Evolutionary conservation across 352 stramenopile genomes (phyloP).

Genomic region (Phytophthora citricola): DNA sequence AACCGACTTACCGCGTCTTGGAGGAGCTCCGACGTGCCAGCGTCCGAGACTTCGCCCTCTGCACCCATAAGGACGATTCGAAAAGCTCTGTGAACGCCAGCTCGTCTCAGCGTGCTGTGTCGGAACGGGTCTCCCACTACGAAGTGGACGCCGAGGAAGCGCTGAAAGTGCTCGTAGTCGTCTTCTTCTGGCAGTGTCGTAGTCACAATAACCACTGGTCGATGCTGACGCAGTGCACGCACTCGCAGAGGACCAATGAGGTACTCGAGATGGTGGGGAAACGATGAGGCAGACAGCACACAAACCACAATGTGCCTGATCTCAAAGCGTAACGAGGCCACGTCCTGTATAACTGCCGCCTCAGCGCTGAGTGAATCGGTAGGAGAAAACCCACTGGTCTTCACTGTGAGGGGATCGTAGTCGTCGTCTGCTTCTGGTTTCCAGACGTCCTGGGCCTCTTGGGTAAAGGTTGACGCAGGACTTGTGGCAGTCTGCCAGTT

Average conservation of each 20-base stretch:
- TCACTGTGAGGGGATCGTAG: slow-evolving; percentile 16
- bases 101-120: slow-evolving; percentile 55
- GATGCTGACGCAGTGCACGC: slow-evolving; percentile 68
- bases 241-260: slow-evolving; percentile 79
- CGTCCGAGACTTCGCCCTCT: slow-evolving; percentile 64
- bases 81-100: slow-evolving; percentile 57
- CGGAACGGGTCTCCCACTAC: slow-evolving; percentile 72
- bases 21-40: slow-evolving; percentile 69
- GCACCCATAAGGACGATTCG: slow-evolving; percentile 81
- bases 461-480: slow-evolving; percentile 14
- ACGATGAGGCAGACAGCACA: slow-evolving; percentile 59
- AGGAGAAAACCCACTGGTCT: slow-evolving; percentile 20
- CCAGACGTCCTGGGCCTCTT: slow-evolving; percentile 20
- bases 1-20: slow-evolving; percentile 61
- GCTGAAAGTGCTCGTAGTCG: slow-evolving; percentile 62
- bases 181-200: slow-evolving; percentile 57
- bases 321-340: slow-evolving; percentile 49
- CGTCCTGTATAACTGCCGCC: slow-evolving; percentile 56
- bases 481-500: slow-evolving; percentile 32
- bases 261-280: slow-evolving; percentile 84
- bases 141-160: slow-evolving; percentile 75
- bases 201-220: slow-evolving; percentile 73
- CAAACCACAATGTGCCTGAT: slow-evolving; percentile 71
- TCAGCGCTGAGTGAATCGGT: slow-evolving; percentile 21
- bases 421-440: slow-evolving; percentile 32